Conservation (phyloP, 2,329 filamentous ascomycete genomes). For the Verticillium albo-atrum region DNA sequence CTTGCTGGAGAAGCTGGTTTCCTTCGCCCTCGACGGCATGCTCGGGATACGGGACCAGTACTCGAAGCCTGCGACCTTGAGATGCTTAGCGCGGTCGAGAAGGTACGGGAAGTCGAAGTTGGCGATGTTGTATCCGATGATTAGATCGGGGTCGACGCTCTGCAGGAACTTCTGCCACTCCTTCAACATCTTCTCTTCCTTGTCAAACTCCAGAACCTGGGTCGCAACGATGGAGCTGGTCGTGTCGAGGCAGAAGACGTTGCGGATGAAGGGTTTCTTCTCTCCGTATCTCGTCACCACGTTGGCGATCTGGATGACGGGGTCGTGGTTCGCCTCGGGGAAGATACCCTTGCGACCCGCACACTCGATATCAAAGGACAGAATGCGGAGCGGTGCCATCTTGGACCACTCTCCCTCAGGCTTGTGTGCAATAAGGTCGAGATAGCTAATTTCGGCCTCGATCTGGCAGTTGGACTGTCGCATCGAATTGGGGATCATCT, state of each 20-base stretch:
- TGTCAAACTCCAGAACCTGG: constrained; percentile 77
- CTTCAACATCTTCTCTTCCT: constrained; percentile 86
- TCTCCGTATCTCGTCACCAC: constrained; percentile 94
- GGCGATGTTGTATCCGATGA: constrained; percentile 97
- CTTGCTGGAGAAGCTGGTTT: constrained; percentile 91
- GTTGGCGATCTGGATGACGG: constrained; percentile 97
- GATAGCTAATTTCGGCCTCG: constrained; percentile 80
- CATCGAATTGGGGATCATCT: constrained; percentile 59
- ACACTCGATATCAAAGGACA: constrained; percentile 99
- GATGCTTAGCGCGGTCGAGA: constrained; percentile 77
- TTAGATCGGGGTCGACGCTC: constrained; percentile 90
- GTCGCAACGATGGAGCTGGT: constrained; percentile 95
- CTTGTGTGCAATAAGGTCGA: constrained; percentile 79
- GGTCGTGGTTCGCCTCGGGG: constrained; percentile 85
- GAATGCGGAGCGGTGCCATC: constrained; percentile 86
- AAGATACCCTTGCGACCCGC: constrained; percentile 97
- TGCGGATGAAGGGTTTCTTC: constrained; percentile 89
- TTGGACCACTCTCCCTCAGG: constrained; percentile 95
- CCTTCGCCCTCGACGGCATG: constrained; percentile 65
- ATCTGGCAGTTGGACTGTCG: constrained; percentile 94
- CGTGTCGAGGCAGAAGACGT: constrained; percentile 91
- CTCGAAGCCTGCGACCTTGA: constrained; percentile 77
- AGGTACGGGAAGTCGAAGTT: constrained; percentile 99
- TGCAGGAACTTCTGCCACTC: constrained; percentile 88
- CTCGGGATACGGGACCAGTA: constrained; percentile 80